phyloP scores from a whole-genome alignment of 768 basidiomycete species.

The Calvatia gigantea region DNA sequence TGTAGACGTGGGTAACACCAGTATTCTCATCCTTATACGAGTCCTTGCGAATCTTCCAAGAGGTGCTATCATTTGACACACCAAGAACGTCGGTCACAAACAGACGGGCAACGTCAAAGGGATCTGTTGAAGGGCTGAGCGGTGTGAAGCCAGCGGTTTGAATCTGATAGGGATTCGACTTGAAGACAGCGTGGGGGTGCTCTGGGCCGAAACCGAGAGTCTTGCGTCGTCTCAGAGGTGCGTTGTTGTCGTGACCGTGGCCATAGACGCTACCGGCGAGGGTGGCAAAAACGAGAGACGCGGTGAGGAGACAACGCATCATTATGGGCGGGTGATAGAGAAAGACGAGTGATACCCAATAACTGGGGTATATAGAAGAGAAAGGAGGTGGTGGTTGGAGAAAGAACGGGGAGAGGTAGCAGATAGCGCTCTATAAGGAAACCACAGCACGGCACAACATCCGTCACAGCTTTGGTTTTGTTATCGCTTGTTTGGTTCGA shows the following conservation, averaged over 20 bases:
- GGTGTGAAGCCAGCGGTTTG: conserved; percentile 38
- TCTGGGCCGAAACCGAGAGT: conserved; percentile 86
- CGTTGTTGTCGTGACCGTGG: conserved; percentile 30
- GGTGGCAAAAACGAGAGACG: conserved; percentile 57
- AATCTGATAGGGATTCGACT: conserved; percentile 45
- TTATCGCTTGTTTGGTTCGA: conserved; percentile 7
- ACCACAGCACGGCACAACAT: not conserved
- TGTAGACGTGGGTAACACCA: conserved; percentile 87
- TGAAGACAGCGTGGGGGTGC: conserved; percentile 69
- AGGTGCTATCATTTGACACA: conserved; percentile 29
- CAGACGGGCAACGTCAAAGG: conserved; percentile 56
- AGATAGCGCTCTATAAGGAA: conserved; percentile 15
- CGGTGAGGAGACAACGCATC: conserved; percentile 67
- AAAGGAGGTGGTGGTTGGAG: conserved; percentile 5
- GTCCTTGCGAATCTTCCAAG: conserved; percentile 69
- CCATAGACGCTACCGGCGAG: conserved; percentile 55
- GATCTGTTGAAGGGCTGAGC: conserved; percentile 38
- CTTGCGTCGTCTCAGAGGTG: conserved; percentile 66
- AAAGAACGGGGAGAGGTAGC: not conserved
- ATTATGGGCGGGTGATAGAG: conserved; percentile 1
- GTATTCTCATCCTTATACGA: conserved; percentile 86
- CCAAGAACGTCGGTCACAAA: conserved; percentile 53
- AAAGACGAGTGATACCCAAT: not conserved
- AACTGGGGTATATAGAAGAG: not conserved
- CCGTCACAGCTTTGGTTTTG: conserved; percentile 6